Conservation (phyloP, 768 basidiomycete species). For the Pisolithus microcarpus region DNA sequence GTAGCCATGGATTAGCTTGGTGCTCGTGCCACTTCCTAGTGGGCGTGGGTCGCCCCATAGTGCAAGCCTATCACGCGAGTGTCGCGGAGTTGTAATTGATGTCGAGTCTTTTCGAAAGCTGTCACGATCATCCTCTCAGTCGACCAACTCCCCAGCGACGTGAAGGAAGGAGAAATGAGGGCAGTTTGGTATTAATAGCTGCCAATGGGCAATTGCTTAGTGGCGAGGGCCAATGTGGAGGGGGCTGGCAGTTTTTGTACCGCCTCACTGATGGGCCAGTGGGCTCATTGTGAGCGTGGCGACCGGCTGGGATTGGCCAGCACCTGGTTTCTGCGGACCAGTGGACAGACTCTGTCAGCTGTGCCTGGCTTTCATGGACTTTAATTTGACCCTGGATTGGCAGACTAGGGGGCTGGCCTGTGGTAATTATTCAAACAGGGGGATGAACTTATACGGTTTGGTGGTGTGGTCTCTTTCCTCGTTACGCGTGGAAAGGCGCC, state of each 20-base stretch:
- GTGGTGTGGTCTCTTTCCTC: slow-evolving; percentile 20
- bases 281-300: slow-evolving; percentile 12
- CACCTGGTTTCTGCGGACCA: slow-evolving; percentile 14
- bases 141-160: neutral
- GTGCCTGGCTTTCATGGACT: slow-evolving; percentile 24
- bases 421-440: slow-evolving; percentile 22
- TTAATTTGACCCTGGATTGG: slow-evolving; percentile 23
- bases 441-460: slow-evolving; percentile 9
- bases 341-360: slow-evolving; percentile 13
- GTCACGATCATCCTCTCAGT: neutral
- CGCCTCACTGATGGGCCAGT: slow-evolving; percentile 20
- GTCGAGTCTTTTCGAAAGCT: neutral
- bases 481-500: slow-evolving; percentile 12
- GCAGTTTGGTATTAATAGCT: slow-evolving; percentile 20
- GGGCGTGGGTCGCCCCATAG: too few relatives aligned
- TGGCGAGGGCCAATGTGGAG: slow-evolving; percentile 3
- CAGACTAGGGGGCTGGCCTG: slow-evolving; percentile 15
- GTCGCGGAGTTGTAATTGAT: slow-evolving; percentile 26
- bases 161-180: neutral
- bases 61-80: slow-evolving; percentile 7
- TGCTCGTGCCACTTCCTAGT: too few relatives aligned
- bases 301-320: slow-evolving; percentile 14
- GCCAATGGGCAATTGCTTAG: slow-evolving; percentile 13
- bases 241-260: slow-evolving; percentile 6
- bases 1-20: too few relatives aligned